Percentiles rank a stretch among this genome's conserved stretches.
phyloP scores from a whole-genome alignment of 1,284 basidiomycete genomes.

The Sanghuangporus sanghuang region DNA sequence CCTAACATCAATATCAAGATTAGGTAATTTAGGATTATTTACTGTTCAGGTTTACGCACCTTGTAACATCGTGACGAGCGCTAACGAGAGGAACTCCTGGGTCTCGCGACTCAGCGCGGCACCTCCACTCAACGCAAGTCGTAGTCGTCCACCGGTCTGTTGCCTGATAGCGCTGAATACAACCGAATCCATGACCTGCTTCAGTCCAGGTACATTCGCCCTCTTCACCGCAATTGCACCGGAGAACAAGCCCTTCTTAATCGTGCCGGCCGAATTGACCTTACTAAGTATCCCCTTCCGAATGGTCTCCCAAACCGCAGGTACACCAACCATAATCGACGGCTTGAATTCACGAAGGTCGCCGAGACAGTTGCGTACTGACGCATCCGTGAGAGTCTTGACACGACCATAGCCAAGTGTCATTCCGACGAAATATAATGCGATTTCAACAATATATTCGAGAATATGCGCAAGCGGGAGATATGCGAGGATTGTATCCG shows the following conservation, averaged over 20 bases:
- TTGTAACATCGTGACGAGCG: slow-evolving; percentile 81
- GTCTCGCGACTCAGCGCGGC: slow-evolving; percentile 83
- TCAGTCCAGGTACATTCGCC: slow-evolving; percentile 61
- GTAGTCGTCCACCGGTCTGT: slow-evolving; percentile 84
- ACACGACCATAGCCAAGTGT: slow-evolving; percentile 86
- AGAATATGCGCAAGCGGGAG: slow-evolving; percentile 91
- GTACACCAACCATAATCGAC: slow-evolving; percentile 86
- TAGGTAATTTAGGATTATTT: background rate
- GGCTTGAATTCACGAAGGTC: slow-evolving; percentile 84
- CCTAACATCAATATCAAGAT: slow-evolving; percentile 38
- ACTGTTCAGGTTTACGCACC: slow-evolving; percentile 45
- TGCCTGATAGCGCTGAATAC: slow-evolving; percentile 75
- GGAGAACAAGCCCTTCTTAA: slow-evolving; percentile 75
- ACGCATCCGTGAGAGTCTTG: slow-evolving; percentile 94
- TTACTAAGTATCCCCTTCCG: slow-evolving; percentile 89
- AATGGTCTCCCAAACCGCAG: slow-evolving; percentile 88
- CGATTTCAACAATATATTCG: slow-evolving; percentile 80
- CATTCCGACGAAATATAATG: slow-evolving; percentile 62
- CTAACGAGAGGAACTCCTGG: slow-evolving; percentile 83
- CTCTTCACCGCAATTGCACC: slow-evolving; percentile 67
- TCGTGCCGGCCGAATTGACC: slow-evolving; percentile 57
- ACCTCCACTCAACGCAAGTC: slow-evolving; percentile 79
- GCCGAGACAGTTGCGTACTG: slow-evolving; percentile 85
- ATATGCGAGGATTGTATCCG: slow-evolving; percentile 84
- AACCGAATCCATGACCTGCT: slow-evolving; percentile 65